Base-by-base conservation (phyloP, 1,284 basidiomycete species). In the Pterula multifida region DNA sequence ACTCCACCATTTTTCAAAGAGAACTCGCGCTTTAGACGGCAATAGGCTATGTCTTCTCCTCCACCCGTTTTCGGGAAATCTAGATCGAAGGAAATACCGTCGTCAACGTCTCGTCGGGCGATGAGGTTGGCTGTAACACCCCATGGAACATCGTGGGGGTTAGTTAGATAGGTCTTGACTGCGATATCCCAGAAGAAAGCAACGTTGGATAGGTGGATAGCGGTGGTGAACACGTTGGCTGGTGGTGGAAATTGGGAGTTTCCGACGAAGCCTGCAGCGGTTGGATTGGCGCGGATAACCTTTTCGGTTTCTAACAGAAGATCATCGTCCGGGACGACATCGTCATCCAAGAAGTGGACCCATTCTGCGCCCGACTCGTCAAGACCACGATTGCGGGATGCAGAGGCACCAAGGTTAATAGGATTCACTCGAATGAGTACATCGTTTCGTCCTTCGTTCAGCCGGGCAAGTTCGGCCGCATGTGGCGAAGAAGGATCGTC, bases 121-220 rank as follows among this genome's bases (percentile, higher is more conserved):
- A 79, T 70, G 12, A 81, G 65, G 56, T 76, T 79, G 1, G 78
- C 78, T 0, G 79, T 79, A 3, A 79, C 75, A 3, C 79, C 78
- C 79, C 79, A 81, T 0, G 79, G 78, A 39, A 81, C 56, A 54
- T 76, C 68, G 17, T 9, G 13, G 17, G 39, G n/a, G 9, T 42
- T 42, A 4, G 21, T 42, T 6, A 42, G n/a, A 22, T 42, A 9
- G 4, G 39, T 6, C 26, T 28, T 47, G 21, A 12, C 19, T 0
- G 79, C 75, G 49, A 81, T 79, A 55, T 78, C 70, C 76, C 78
- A 81, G 55, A 80, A 81, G 55, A 71, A 77, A 0, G 75, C 75
- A 1, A 78, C 74, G 0, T 75, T 76, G 1, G 75, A 68, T 2
- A 79, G 63, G 54, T 78, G 76, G 2, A 75, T 64, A 0, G 78